Evolutionary conservation across 805 yeast genomes (phyloP), one percentile per base, ranked within the genome.

Genomic region (Zygotorulaspora chibaensis): DNA sequence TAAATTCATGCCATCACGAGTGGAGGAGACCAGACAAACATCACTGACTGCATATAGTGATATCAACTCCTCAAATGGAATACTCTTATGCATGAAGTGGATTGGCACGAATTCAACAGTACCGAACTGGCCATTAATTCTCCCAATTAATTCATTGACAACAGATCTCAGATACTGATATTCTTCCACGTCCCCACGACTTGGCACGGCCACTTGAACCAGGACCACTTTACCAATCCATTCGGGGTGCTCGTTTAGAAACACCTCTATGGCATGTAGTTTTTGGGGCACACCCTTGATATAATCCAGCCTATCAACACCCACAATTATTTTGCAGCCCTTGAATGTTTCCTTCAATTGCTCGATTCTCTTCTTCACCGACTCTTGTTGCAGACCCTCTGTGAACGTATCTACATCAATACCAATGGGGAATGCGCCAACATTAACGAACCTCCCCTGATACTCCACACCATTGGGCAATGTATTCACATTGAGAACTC

Each of bases 351-450:
- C 74, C 42, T 73, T 78, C 48, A 93, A 71, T 46, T 77, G 79
- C 28, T 67, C 57, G 47, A 91, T 80, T 56, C 99, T 76, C 23
- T 77, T 65, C 37, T 77, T 73, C 3, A 90, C 97, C 3, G 70
- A 58, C 1, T 72, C 76, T 48, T 77, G 75, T 53, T 80, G 72
- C 54, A 93, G 67, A 0, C 96, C 98, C 17, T 81, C 85, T 12
- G 84, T 70, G 65, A 93, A 93, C 55, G 87, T 87, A 47, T 88
- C 96, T 17, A 89, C 96, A 61, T 93, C 99, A 49, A 93, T 93
- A 47, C 99, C 99, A 55, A 93, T 93, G n/a, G 99, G 99, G 76
- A 90, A 91, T 0, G 98, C 97, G 18, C 97, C 96, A 29, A 93
- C 88, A 25, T 80, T 79, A 38, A 93, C 91, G 49, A 80, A 79